These are phyloP conservation scores for Amborella trichopoda DNA, from an alignment of 164 flowering plant species.

Conservation along the genomic window DNA sequence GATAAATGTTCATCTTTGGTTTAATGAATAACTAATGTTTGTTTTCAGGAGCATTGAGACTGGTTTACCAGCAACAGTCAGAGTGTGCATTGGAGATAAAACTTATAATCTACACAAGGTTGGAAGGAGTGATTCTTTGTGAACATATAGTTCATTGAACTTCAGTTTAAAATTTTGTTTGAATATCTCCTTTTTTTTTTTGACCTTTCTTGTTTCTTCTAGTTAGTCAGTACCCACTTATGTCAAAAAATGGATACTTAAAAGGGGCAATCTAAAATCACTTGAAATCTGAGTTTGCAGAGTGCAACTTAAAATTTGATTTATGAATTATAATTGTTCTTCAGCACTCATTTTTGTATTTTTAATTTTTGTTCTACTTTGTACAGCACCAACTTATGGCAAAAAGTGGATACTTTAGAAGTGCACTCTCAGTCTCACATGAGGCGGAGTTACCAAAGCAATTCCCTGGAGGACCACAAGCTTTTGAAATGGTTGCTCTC, in stretches of 20 bases:
- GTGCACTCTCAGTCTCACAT: constrained; percentile 27
- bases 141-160: too few species aligned
- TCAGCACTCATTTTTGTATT: background rate
- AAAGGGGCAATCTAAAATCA: too few species aligned
- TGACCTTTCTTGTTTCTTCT: too few species aligned
- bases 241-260: too few species aligned
- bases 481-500: constrained; percentile 66
- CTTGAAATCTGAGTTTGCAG: too few species aligned
- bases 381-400: constrained; percentile 47
- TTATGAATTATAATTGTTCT: too few species aligned
- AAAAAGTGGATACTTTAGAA: constrained; percentile 73
- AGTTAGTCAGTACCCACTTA: too few species aligned
- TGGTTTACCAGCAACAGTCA: constrained; percentile 60
- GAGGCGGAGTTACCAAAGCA: constrained; percentile 45
- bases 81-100: constrained; percentile 41
- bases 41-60: constrained; percentile 77
- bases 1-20: background rate
- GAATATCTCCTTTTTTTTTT: too few species aligned
- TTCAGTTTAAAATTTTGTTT: too few species aligned
- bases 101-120: constrained; percentile 81
- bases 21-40: background rate
- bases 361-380: constrained; percentile 7
- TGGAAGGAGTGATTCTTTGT: constrained; percentile 1
- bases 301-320: too few species aligned
- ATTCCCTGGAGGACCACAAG: constrained; percentile 84